Percentiles rank a stretch among this genome's conserved stretches.
Evolutionary conservation across 345 rosid genomes (phyloP).

Genomic region (Garcia nutans): DNA sequence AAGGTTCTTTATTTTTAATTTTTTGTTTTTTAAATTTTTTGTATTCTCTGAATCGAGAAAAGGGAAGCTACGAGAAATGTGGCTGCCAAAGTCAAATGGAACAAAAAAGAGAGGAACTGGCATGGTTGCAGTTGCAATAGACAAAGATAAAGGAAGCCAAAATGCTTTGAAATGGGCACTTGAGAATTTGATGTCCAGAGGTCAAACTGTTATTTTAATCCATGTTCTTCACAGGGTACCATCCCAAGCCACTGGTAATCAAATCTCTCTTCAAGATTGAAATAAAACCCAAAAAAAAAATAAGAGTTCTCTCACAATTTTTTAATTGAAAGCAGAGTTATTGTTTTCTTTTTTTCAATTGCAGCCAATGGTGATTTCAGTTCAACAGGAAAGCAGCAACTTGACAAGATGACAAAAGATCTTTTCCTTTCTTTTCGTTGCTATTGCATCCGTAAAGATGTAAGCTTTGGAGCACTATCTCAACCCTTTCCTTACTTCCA

Average conservation of each 20-base stretch:
- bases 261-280: too few relatives aligned
- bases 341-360: neutral
- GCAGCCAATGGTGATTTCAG: constrained; percentile 25
- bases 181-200: constrained; percentile 63
- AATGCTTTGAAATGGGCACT: constrained; percentile 76
- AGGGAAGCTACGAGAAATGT: constrained; percentile 24
- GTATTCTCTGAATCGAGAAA: neutral
- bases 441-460: constrained; percentile 88
- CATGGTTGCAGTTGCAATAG: constrained; percentile 74
- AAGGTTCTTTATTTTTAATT: neutral
- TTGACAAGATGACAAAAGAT: constrained; percentile 51
- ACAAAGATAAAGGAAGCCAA: constrained; percentile 82
- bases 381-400: constrained; percentile 31
- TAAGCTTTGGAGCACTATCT: constrained; percentile 17
- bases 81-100: constrained; percentile 28
- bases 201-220: constrained; percentile 66
- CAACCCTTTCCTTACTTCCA: neutral
- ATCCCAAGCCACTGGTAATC: constrained; percentile 9
- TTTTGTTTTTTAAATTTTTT: neutral
- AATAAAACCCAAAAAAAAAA: too few relatives aligned
- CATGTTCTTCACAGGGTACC: constrained; percentile 47
- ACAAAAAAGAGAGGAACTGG: constrained; percentile 49
- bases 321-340: neutral
- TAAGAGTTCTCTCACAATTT: too few relatives aligned
- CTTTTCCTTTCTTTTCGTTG: constrained; percentile 80